Percentiles rank a stretch among this genome's conserved stretches.
These are phyloP conservation scores for Salvia miltiorrhiza DNA, from an alignment of 257 asterid genomes.

Conservation along the genomic window DNA sequence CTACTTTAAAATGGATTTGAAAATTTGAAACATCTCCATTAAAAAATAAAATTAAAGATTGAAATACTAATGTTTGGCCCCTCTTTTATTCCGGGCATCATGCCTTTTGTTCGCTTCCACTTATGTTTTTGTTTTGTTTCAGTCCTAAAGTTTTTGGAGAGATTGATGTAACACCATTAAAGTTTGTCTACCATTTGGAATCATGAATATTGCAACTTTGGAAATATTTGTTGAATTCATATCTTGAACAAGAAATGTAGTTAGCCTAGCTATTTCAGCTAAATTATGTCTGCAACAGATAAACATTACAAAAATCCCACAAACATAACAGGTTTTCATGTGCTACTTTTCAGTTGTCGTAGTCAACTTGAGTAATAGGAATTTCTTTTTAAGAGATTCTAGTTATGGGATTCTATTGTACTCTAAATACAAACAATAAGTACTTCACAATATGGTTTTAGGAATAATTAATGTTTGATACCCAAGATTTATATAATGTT, in stretches of 20 bases:
- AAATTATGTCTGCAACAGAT: background rate
- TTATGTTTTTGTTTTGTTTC: background rate
- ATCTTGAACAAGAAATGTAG: background rate
- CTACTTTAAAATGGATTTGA: background rate
- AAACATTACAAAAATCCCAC: background rate
- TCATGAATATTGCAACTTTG: background rate
- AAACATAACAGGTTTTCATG: background rate
- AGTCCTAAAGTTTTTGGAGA: background rate
- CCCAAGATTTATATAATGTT: background rate
- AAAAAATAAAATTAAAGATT: background rate
- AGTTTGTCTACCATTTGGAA: background rate
- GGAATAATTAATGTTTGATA: background rate
- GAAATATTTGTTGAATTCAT: background rate
- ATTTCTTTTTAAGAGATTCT: too few species aligned
- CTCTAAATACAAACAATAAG: background rate
- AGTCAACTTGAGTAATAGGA: background rate
- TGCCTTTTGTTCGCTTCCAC: constrained; percentile 7
- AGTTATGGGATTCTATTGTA: background rate
- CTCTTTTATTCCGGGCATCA: background rate
- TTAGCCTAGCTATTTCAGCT: background rate
- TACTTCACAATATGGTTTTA: background rate
- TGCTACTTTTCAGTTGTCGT: background rate
- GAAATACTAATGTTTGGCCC: constrained; percentile 23
- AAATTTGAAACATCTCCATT: background rate
- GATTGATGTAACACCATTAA: background rate